Percentiles rank a stretch among this genome's conserved stretches.
These are phyloP conservation scores for Beauveria sp. DNA, from an alignment of 2,329 filamentous ascomycete species.

Conservation along the genomic window DNA sequence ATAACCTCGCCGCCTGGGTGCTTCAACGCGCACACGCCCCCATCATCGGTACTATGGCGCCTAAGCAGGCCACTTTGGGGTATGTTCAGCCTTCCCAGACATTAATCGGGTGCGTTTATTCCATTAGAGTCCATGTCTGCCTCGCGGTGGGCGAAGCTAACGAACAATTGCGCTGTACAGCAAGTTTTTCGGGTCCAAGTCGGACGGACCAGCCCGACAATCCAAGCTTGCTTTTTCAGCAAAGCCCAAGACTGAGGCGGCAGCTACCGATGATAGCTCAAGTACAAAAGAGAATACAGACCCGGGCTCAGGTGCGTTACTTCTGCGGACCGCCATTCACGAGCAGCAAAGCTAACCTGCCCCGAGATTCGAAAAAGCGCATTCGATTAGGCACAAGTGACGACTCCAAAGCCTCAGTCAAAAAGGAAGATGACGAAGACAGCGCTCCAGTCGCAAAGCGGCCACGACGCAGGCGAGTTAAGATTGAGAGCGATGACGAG, in stretches of 20 bases:
- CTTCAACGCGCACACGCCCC: not conserved
- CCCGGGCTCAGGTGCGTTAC: conserved; percentile 29
- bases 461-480: conserved; percentile 37
- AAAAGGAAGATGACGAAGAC: conserved; percentile 44
- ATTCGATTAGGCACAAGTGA: conserved; percentile 19
- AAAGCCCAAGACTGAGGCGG: conserved; percentile 33
- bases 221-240: conserved; percentile 71
- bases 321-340: not conserved
- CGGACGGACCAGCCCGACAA: conserved; percentile 57
- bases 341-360: not conserved
- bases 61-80: conserved; percentile 79
- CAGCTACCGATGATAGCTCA: conserved; percentile 19
- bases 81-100: conserved; percentile 71
- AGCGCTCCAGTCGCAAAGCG: conserved; percentile 55
- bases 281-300: conserved; percentile 31
- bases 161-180: conserved; percentile 35
- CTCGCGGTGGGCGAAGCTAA: not conserved
- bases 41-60: conserved; percentile 30
- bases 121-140: not conserved
- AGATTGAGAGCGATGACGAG: conserved; percentile 46
- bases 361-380: conserved; percentile 39
- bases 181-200: conserved; percentile 70
- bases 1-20: not conserved
- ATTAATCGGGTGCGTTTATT: conserved; percentile 58
- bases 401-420: conserved; percentile 13